These are phyloP conservation scores for Diatrype stigma DNA, from an alignment of 2,329 filamentous ascomycete species.

Conservation along the genomic window DNA sequence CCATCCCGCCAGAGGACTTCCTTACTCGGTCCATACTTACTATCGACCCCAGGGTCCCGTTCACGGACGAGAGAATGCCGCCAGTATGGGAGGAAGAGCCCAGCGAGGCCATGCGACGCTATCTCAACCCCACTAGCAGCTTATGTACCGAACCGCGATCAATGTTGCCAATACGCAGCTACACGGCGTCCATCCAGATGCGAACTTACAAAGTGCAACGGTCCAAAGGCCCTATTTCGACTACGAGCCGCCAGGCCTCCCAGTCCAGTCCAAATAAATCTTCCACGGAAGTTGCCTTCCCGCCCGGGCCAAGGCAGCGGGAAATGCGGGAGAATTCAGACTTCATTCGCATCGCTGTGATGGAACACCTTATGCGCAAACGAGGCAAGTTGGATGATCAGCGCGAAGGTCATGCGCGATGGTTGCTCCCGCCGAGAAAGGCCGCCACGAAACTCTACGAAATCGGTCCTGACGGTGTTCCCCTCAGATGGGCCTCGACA, in stretches of 20 bases:
- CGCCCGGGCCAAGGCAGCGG: slow-evolving; percentile 53
- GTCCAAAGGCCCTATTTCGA: slow-evolving; percentile 34
- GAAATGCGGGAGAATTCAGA: slow-evolving; percentile 68
- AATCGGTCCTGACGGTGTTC: slow-evolving; percentile 54
- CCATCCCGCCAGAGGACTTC: slow-evolving; percentile 63
- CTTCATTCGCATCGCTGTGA: slow-evolving; percentile 66
- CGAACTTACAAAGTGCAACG: slow-evolving; percentile 63
- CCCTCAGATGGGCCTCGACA: slow-evolving; percentile 52
- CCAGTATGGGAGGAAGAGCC: slow-evolving; percentile 60
- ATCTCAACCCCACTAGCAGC: slow-evolving; percentile 60
- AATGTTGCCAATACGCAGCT: slow-evolving; percentile 35
- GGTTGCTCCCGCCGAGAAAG: slow-evolving; percentile 64
- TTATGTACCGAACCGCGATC: slow-evolving; percentile 39
- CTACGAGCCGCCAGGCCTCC: slow-evolving; percentile 20
- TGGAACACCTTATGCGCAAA: slow-evolving; percentile 69
- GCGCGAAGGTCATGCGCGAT: slow-evolving; percentile 62
- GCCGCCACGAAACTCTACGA: slow-evolving; percentile 49
- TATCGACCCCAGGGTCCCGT: slow-evolving; percentile 62
- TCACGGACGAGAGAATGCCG: slow-evolving; percentile 63
- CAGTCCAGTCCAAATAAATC: slow-evolving; percentile 24
- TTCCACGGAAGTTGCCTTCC: slow-evolving; percentile 30
- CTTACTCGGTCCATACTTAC: slow-evolving; percentile 64
- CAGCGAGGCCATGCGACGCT: slow-evolving; percentile 61
- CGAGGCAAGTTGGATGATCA: slow-evolving; percentile 63
- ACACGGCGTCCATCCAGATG: slow-evolving; percentile 67